Evolutionary conservation across 108 stramenopile genomes (phyloP), one percentile per base, ranked within the genome.

Genomic region (Craspedostauros australis): DNA sequence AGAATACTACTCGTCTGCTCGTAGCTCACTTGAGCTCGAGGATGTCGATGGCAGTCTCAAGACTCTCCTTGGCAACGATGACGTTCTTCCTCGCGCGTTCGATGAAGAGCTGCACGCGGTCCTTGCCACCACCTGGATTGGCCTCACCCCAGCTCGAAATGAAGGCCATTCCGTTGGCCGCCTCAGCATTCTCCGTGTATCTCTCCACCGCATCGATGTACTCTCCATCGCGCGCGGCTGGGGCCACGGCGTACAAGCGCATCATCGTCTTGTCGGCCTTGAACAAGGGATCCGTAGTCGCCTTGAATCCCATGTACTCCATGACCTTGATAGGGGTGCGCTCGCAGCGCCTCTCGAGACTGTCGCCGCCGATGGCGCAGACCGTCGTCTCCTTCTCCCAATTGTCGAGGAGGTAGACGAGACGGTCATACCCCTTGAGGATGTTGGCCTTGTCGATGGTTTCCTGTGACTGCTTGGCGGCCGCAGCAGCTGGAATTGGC

Each of bases 91-190:
- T 79, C n/a, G 80, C 64, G 22, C 90, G 79, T 44, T 91, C 90
- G 46, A 91, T 86, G 53, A 88, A 91, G 9, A 80, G 50, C 18
- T 66, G 54, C 5, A 91, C 80, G 23, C 88, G 62, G 70, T 84
- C 81, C 29, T 91, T 86, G 45, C 84, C 84, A 19, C 90, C 90
- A 34, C 64, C 64, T 0, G 89, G 89, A 58, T 91, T 91, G 2
- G 89, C 80, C 47, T 91, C 90, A 3, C 86, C 90, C 90, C 90
- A 91, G 62, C 75, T 77, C 7, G 76, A 78, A 14, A 88, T 60
- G 54, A 75, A 91, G 7, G 90, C 90, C 78, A 82, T 86, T 9
- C 66, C 55, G 62, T 60, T 79, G 0, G 75, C 81, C 57, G 77
- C 83, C 28, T 85, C 83, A 15, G 76, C 69, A 66, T 85, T 85